Percentiles rank a stretch among this genome's conserved stretches.
phyloP scores from a whole-genome alignment of 176 grass and related monocot species.

The Hordeum marinum region DNA sequence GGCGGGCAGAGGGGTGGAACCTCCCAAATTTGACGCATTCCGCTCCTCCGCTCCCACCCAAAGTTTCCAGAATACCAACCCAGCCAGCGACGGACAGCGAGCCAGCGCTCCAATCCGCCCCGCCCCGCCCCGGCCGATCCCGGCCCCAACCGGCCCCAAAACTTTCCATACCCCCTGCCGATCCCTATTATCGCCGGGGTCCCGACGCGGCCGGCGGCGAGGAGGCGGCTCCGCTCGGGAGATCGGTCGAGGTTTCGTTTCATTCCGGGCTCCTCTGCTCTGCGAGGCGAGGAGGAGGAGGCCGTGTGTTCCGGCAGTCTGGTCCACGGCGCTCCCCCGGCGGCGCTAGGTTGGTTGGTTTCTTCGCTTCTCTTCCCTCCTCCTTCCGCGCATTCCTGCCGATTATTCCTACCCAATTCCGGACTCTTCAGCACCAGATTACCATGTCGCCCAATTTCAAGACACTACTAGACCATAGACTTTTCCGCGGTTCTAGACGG shows the following conservation, averaged over 20 bases:
- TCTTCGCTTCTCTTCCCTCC: too few relatives aligned
- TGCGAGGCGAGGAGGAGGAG: too few relatives aligned
- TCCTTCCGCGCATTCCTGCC: too few relatives aligned
- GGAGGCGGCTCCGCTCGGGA: too few relatives aligned
- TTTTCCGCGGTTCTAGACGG: slow-evolving; percentile 11
- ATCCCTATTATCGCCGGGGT: not conserved
- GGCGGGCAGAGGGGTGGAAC: not conserved
- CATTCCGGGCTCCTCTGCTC: too few relatives aligned
- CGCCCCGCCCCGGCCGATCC: not conserved
- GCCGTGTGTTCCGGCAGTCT: too few relatives aligned
- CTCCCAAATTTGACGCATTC: slow-evolving; percentile 22
- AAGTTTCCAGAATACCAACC: not conserved
- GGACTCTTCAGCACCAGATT: not conserved
- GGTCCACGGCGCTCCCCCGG: too few relatives aligned
- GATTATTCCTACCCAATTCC: not conserved
- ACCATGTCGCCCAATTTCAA: not conserved
- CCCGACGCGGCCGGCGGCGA: not conserved
- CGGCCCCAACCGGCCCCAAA: not conserved
- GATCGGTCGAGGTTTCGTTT: too few relatives aligned
- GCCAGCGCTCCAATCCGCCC: not conserved
- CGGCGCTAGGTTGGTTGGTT: too few relatives aligned
- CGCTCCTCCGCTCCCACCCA: not conserved
- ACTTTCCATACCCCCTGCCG: not conserved
- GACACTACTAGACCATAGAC: not conserved
- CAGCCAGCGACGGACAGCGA: not conserved